Conservation (phyloP, 2,329 filamentous ascomycete species). For the Ceratocystis smalleyi region DNA sequence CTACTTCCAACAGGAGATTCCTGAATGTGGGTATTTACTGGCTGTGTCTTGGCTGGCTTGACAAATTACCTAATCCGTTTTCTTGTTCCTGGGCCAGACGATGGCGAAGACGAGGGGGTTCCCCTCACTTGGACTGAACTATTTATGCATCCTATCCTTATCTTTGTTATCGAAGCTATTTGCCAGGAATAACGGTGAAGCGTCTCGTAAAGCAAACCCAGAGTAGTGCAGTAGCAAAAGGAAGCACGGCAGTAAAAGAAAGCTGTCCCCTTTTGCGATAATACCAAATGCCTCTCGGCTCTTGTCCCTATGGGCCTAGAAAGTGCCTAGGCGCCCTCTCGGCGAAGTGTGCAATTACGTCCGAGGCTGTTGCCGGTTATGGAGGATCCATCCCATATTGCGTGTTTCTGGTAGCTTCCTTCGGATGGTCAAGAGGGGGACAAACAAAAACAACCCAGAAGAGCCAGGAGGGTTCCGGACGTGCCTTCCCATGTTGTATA, state of each 20-base stretch:
- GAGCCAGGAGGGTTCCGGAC: neutral
- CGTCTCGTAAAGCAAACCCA: neutral
- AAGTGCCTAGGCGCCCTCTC: neutral
- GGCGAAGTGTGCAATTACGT: neutral
- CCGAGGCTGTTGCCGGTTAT: neutral
- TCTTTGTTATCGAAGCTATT: neutral
- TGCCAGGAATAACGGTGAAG: neutral
- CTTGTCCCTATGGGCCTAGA: neutral
- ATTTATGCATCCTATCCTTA: neutral
- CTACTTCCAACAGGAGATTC: neutral
- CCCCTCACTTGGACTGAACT: neutral
- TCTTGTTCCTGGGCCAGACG: neutral
- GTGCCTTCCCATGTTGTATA: neutral
- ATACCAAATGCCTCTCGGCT: neutral
- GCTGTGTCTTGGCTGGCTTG: neutral
- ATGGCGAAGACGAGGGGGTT: neutral
- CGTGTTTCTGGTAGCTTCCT: neutral
- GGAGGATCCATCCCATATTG: neutral
- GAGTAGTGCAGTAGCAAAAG: neutral
- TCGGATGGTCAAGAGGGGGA: neutral
- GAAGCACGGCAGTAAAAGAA: neutral
- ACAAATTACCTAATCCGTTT: neutral
- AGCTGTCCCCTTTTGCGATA: neutral
- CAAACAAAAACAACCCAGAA: neutral
- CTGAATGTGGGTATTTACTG: neutral